phyloP scores from a whole-genome alignment of 2,329 filamentous ascomycete species.

The Cladophialophora immunda region DNA sequence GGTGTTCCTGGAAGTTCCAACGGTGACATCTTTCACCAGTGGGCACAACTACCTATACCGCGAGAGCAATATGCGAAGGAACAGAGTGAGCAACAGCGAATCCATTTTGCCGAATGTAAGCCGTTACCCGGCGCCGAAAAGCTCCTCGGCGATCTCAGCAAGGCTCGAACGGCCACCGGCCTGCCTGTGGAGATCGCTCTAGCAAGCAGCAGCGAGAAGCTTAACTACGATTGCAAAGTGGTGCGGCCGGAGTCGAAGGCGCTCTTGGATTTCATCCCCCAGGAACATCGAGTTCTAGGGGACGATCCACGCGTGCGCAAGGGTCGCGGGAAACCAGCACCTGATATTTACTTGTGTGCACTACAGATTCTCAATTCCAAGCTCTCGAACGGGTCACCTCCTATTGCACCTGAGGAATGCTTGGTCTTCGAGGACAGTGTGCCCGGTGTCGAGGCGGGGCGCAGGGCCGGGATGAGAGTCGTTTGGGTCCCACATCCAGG shows the following conservation, averaged over 20 bases:
- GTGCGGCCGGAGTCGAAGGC: conserved; percentile 51
- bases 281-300: conserved; percentile 78
- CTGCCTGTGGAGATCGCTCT: conserved; percentile 73
- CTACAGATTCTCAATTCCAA: conserved; percentile 82
- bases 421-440: conserved; percentile 98
- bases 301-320: conserved; percentile 80
- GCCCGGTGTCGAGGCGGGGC: conserved; percentile 87
- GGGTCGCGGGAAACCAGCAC: conserved; percentile 88
- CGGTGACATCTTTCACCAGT: conserved; percentile 73
- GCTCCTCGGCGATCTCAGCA: conserved; percentile 68
- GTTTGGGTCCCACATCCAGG: conserved; percentile 89
- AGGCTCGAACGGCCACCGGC: conserved; percentile 41
- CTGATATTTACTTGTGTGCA: conserved; percentile 92
- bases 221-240: conserved; percentile 82
- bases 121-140: conserved; percentile 80
- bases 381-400: conserved; percentile 69
- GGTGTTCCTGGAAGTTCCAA: conserved; percentile 69
- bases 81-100: conserved; percentile 69
- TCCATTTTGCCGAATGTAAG: conserved; percentile 75
- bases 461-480: conserved; percentile 92
- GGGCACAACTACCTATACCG: conserved; percentile 84
- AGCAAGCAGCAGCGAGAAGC: conserved; percentile 77
- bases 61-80: conserved; percentile 71
- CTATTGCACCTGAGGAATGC: conserved; percentile 83
- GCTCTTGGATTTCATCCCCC: conserved; percentile 68